Base-by-base conservation (phyloP, 495 filamentous ascomycete species). In the Terfezia boudieri region DNA sequence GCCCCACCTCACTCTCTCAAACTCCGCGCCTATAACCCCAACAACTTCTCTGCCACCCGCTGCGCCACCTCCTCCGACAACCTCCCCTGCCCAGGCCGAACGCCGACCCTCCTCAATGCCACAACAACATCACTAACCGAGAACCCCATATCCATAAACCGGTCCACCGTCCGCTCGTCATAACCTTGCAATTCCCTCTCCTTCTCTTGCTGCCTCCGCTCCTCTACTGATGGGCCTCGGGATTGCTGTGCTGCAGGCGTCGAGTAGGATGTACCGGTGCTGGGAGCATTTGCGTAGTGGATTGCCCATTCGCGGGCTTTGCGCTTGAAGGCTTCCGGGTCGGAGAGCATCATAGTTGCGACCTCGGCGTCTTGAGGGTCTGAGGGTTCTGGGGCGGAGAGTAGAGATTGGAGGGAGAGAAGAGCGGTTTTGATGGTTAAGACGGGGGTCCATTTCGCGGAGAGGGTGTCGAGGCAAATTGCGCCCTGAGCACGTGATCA, bases 321-420 rank as follows among this genome's bases (percentile, higher is more conserved):
- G 43, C 79, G 76, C 52, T 84, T 78, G 58, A 94, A 98, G 52
- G 80, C 78, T 51, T 81, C 75, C 0, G 84, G 84, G 43, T 80
- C 74, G 10, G 78, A 74, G 22, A 94, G 74, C 62, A 96, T 74
- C 88, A 94, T 94, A 58, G 75, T 78, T 7, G 90, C 90, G 3
- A 96, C 90, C 67, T 95, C 88, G 37, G 86, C 87, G 66, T 98
- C 90, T 68, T 98, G 90, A 2, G 90, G 90, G 61, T 98, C 90
- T 58, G 89, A 90, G 8, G 90, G 90, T 68, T 98, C 90, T 1
- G 90, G 90, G 9, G 83, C 83, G 69, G 82, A 85, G 60, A 98
- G 83, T 10, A 98, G 78, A 49, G 84, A 89, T 66, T 95, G 89
- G 16, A 98, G 71, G 12, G 88, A 94, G 53, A 96, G 75, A 26